Conservation (phyloP, 2,329 filamentous ascomycete species). For the Claviceps monticola region DNA sequence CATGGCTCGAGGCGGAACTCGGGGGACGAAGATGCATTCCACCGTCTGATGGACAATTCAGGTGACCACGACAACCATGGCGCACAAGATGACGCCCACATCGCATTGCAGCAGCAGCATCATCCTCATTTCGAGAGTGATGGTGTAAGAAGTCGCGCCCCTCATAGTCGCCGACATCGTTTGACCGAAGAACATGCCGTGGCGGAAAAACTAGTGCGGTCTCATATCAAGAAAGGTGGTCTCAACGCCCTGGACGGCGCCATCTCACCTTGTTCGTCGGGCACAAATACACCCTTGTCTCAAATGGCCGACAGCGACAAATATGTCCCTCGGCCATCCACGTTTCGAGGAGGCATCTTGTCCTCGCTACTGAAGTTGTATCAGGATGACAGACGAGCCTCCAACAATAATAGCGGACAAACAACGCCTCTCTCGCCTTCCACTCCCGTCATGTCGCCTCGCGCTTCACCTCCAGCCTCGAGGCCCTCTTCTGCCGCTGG, state of each 20-base stretch:
- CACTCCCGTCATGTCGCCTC: slow-evolving; percentile 27
- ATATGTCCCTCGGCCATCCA: slow-evolving; percentile 51
- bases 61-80: slow-evolving; percentile 11
- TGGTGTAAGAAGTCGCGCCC: slow-evolving; percentile 11
- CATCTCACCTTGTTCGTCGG: slow-evolving; percentile 16
- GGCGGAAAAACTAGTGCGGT: slow-evolving; percentile 23
- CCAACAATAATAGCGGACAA: slow-evolving; percentile 22
- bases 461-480: slow-evolving; percentile 26
- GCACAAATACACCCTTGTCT: slow-evolving; percentile 22
- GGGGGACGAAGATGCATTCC: slow-evolving; percentile 19
- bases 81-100: slow-evolving; percentile 9
- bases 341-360: slow-evolving; percentile 61
- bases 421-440: slow-evolving; percentile 27
- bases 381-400: slow-evolving; percentile 30
- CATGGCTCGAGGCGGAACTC: slow-evolving; percentile 24
- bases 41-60: slow-evolving; percentile 18
- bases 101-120: slow-evolving; percentile 1
- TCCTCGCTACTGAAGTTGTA: slow-evolving; percentile 60
- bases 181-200: slow-evolving; percentile 10
- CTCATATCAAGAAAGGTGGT: slow-evolving; percentile 18
- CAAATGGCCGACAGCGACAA: slow-evolving; percentile 36
- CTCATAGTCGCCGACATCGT: slow-evolving; percentile 12
- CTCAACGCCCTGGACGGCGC: slow-evolving; percentile 18
- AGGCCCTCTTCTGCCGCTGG: slow-evolving; percentile 25
- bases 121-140: slow-evolving; percentile 1